Evolutionary conservation across 108 stramenopile species (phyloP), one percentile per base, ranked within the genome.

Genomic region (Stephanodiscus triporus): DNA sequence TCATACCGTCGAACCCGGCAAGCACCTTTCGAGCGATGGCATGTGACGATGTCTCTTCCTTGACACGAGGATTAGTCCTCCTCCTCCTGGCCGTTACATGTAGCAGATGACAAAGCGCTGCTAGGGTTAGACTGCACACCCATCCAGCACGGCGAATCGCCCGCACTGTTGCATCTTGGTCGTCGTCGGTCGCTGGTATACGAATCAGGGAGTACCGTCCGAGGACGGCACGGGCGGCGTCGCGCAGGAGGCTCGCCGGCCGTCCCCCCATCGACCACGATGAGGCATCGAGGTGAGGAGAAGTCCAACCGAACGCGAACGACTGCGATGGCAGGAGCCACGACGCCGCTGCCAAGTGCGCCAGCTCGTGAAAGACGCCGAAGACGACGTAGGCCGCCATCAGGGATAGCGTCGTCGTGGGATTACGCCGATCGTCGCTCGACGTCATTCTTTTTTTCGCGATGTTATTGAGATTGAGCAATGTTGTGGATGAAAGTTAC

Each of bases 291-390:
- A 17, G 2, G 4, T 13, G 29, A 19, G 14, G 56, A 13, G 13
- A 32, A 9, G 9, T 40, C 43, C 43, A 13, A 2, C 14, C 43
- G 43, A 45, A 14, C 16, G 16, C 2, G 9, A 40, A 9, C 14
- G 43, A 45, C 4, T 40, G 47, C 22, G 64, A 17, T 17, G 59
- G 45, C 7, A 50, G 24, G 30, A 76, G 51, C 68, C 60, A 63
- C 10, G 51, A 48, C 38, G 85, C 86, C 13, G 73, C 61, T 10
- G 73, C 14, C 30, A 85, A 34, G 66, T 91, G 91, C 13, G 78
- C 38, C 2, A 71, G 20, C 70, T 92, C 91, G 50, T 92, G 91
- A 1, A 88, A 22, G 30, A 57, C 60, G 10, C 91, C 91, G 47
- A 88, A 89, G 38, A 71, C 11, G 3, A 86, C 4, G 67, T 92